phyloP scores from a whole-genome alignment of 163 green algal genomes.

The Prototheca cutis region DNA sequence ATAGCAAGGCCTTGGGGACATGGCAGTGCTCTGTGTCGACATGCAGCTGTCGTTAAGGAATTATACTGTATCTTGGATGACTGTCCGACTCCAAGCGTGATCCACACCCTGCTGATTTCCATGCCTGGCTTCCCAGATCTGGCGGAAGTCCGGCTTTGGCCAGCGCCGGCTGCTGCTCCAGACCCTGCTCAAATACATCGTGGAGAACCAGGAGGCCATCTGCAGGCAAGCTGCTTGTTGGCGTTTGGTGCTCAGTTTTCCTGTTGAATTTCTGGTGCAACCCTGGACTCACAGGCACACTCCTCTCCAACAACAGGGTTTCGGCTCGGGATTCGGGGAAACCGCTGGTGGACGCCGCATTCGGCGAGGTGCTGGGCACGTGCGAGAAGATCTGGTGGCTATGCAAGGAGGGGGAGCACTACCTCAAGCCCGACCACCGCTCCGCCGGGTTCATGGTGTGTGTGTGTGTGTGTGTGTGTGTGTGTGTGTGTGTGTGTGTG shows the following conservation, averaged over 20 bases:
- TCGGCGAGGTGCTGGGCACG: constrained; percentile 91
- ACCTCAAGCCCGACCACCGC: constrained; percentile 67
- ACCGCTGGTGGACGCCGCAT: constrained; percentile 84
- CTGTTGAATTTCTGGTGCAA: no score
- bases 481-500: no score
- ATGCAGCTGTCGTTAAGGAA: no score
- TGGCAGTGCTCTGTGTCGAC: no score
- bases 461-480: no score
- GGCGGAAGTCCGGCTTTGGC: constrained; percentile 61
- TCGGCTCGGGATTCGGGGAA: constrained; percentile 89
- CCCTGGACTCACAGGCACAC: no score
- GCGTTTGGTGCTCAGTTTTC: no score
- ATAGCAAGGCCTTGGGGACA: no score
- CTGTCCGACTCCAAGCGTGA: no score
- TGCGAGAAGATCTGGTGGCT: constrained; percentile 97
- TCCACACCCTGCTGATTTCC: no score
- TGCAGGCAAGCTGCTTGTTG: constrained; percentile 47
- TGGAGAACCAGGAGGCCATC: constrained; percentile 82
- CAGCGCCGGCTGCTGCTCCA: constrained; percentile 65
- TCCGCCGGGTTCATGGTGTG: constrained; percentile 66
- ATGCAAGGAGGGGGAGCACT: constrained; percentile 66
- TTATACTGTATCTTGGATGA: no score
- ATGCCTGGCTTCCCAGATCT: constrained; percentile 39
- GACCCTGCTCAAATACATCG: constrained; percentile 79
- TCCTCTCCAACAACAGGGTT: no score